Evolutionary conservation across 129 eudicot species (phyloP).

Genomic region (Silybum marianum): DNA sequence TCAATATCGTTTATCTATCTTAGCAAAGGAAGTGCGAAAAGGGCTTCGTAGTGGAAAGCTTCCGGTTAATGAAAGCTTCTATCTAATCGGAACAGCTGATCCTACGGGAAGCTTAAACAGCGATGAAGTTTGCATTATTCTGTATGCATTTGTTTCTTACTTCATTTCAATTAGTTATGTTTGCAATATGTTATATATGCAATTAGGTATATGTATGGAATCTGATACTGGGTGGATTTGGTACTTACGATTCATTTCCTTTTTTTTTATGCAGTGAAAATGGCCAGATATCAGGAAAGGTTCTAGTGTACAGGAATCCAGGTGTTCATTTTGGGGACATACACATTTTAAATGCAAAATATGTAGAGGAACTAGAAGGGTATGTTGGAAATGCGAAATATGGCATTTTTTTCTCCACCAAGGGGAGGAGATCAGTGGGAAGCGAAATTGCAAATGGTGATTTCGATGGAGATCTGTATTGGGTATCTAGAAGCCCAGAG

Average conservation of each 20-base stretch:
- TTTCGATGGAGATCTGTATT: constrained; percentile 85
- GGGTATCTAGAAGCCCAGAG: constrained; percentile 68
- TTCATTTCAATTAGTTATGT: not conserved
- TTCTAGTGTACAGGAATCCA: constrained; percentile 80
- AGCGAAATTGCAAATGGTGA: constrained; percentile 85
- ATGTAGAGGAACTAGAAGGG: constrained; percentile 54
- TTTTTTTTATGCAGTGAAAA: constrained; percentile 50
- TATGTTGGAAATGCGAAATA: constrained; percentile 72
- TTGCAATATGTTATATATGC: not conserved
- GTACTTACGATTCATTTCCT: constrained; percentile 6
- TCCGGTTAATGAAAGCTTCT: constrained; percentile 29
- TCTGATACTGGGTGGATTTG: not conserved
- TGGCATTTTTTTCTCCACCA: constrained; percentile 81
- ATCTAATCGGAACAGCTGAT: constrained; percentile 40
- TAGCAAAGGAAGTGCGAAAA: constrained; percentile 32
- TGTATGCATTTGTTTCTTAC: constrained; percentile 30
- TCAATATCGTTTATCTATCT: constrained; percentile 25
- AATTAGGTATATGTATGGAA: constrained; percentile 5
- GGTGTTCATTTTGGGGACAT: constrained; percentile 86
- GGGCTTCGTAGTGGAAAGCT: constrained; percentile 36
- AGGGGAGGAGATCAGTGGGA: constrained; percentile 67
- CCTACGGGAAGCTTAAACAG: constrained; percentile 37
- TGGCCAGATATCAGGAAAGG: constrained; percentile 74
- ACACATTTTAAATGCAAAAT: constrained; percentile 61
- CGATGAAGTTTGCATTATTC: constrained; percentile 43